Base-by-base conservation (phyloP, 352 stramenopile genomes). In the Pythium coloratum region DNA sequence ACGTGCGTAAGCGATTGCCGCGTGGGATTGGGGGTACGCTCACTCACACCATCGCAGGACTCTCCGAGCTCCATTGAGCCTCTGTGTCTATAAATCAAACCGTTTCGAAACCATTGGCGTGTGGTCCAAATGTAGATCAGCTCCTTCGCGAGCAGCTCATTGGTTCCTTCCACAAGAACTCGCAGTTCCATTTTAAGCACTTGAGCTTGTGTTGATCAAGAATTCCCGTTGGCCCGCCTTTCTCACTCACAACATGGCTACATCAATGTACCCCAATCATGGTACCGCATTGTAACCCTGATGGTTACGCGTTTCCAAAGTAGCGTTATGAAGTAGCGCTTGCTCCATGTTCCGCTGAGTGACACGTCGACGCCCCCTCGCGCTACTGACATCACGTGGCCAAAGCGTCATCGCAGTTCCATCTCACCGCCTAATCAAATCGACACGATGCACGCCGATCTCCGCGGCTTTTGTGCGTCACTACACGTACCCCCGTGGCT, bases 401-500 rank as follows among this genome's bases (percentile, higher is more conserved):
- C n/a, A 58, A 30, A 53, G 38, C 24, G 7, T 18, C 9, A 34
- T 30, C 32, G 20, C n/a, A 40, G 14, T 40, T 26, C 18, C 16
- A 53, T 26, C 42, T 28, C 42, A 26, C 40, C 42, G 20, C 14
- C 42, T 18, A 26, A 6, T 2, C n/a, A 20, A 10, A n/a, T 50
- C 42, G 42, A 3, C n/a, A 62, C 50, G 28, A 93, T 93, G 84
- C 84, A 93, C 72, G 80, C 75, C 42, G 84, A 93, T 69, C 66
- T 93, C 58, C 81, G 82, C 44, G 84, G 84, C 77, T 93, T 93
- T 80, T 93, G 84, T 93, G 56, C 64, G 82, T 90, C 32, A 30
- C 18, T 18, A 30, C 50, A 1, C 18, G 38, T 20, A 24, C 49
- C 12, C 24, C 40, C 38, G n/a, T 16, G 36, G n/a, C n/a, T 34